Conservation (phyloP, 495 filamentous ascomycete genomes). For the Aspergillus coremiiformis region DNA sequence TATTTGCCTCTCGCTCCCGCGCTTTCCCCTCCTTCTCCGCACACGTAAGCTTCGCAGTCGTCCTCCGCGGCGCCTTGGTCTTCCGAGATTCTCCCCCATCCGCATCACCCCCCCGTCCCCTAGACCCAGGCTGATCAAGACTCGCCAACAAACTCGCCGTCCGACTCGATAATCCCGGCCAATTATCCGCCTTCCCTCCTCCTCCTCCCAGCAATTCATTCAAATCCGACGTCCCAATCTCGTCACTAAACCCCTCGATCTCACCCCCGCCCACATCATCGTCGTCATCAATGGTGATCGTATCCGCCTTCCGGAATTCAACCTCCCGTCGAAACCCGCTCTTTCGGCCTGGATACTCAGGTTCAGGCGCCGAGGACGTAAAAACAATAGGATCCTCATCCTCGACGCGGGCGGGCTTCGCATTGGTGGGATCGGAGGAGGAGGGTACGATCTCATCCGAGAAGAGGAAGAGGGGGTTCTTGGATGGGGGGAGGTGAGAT, state of each 20-base stretch:
- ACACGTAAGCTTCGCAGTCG: constrained; percentile 27
- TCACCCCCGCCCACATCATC: constrained; percentile 16
- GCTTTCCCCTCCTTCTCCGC: constrained; percentile 50
- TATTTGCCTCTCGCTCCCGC: constrained; percentile 43
- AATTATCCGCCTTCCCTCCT: background rate
- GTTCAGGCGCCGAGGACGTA: constrained; percentile 45
- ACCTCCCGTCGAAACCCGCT: constrained; percentile 3
- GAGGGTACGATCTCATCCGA: constrained; percentile 30
- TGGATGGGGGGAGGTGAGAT: background rate
- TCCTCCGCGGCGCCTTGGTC: constrained; percentile 12
- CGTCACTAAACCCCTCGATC: constrained; percentile 38
- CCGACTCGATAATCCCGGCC: constrained; percentile 25
- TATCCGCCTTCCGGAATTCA: constrained; percentile 3
- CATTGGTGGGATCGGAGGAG: no score
- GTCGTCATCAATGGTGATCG: constrained; percentile 35
- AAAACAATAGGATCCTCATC: constrained; percentile 51
- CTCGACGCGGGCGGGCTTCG: no score
- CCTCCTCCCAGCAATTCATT: constrained; percentile 19
- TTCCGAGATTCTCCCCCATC: constrained; percentile 22
- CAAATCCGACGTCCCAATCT: constrained; percentile 23
- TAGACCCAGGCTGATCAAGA: constrained; percentile 13
- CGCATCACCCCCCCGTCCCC: constrained; percentile 13
- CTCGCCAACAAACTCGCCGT: constrained; percentile 36
- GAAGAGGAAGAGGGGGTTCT: constrained; percentile 24
- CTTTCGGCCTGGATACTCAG: no score